phyloP scores from a whole-genome alignment of 2,329 filamentous ascomycete species.

The Intubia oerlemansii region DNA sequence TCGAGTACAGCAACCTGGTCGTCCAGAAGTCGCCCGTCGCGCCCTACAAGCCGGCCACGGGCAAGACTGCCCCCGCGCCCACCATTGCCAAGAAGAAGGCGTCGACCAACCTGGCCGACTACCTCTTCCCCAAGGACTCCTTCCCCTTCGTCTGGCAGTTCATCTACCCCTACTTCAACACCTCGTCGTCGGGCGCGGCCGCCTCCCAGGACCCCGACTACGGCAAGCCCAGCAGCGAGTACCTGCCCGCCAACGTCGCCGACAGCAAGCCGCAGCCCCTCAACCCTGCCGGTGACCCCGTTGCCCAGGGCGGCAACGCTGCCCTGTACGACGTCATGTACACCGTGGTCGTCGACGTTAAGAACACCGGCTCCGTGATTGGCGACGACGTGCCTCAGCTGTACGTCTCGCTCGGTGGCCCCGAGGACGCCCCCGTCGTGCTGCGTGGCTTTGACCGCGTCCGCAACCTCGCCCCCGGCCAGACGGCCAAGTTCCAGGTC shows the following conservation, averaged over 20 bases:
- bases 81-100: slow-evolving; percentile 36
- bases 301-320: slow-evolving; percentile 36
- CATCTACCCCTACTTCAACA: slow-evolving; percentile 57
- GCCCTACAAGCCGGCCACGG: slow-evolving; percentile 34
- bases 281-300: slow-evolving; percentile 24
- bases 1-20: slow-evolving; percentile 51
- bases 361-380: slow-evolving; percentile 42
- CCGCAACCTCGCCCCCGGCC: slow-evolving; percentile 41
- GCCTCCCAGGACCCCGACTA: slow-evolving; percentile 38
- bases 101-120: slow-evolving; percentile 40
- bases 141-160: slow-evolving; percentile 30
- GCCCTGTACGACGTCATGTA: slow-evolving; percentile 49
- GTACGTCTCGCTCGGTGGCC: slow-evolving; percentile 63
- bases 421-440: slow-evolving; percentile 41
- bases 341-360: slow-evolving; percentile 43
- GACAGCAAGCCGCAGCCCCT: slow-evolving; percentile 35
- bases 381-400: slow-evolving; percentile 59
- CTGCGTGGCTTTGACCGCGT: slow-evolving; percentile 71
- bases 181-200: slow-evolving; percentile 27
- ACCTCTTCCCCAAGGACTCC: slow-evolving; percentile 39
- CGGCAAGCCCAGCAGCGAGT: slow-evolving; percentile 32
- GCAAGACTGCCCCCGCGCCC: slow-evolving; percentile 40
- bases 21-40: slow-evolving; percentile 21
- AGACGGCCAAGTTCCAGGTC: slow-evolving; percentile 41
- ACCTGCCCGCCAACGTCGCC: slow-evolving; percentile 35